These are phyloP conservation scores for Scenedesmus sp. DNA, from an alignment of 163 green algal species.

Conservation along the genomic window DNA sequence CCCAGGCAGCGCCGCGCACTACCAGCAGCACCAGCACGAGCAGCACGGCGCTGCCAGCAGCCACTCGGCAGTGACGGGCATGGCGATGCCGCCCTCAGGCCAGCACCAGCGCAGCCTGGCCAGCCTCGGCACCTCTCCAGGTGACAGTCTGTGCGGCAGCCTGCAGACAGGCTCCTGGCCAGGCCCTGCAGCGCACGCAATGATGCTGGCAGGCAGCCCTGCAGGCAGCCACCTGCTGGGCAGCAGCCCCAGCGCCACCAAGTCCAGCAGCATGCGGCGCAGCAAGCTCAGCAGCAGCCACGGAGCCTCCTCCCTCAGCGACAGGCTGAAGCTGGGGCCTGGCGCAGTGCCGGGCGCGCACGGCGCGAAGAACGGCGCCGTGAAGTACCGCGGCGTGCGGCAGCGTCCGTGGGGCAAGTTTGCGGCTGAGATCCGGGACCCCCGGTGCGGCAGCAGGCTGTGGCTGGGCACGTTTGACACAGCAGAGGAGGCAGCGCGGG, in stretches of 20 bases:
- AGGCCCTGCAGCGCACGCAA: not conserved
- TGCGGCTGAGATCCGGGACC: constrained; percentile 91
- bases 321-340: constrained; percentile 30
- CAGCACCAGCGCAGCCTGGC: constrained; percentile 18
- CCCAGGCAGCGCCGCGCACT: not conserved
- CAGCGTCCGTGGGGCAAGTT: constrained; percentile 89
- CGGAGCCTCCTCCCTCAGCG: constrained; percentile 10
- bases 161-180: constrained; percentile 45
- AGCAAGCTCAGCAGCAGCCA: constrained; percentile 49
- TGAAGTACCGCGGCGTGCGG: constrained; percentile 81
- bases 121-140: constrained; percentile 29
- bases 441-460: constrained; percentile 73
- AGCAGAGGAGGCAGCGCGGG: constrained; percentile 83
- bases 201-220: not conserved
- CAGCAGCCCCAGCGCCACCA: constrained; percentile 28
- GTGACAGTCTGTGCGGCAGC: constrained; percentile 28
- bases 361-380: constrained; percentile 46
- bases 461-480: constrained; percentile 96
- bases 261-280: not conserved
- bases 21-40: constrained; percentile 1
- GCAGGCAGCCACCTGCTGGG: constrained; percentile 8
- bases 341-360: constrained; percentile 13
- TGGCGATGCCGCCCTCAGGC: not conserved
- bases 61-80: constrained; percentile 21
- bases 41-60: constrained; percentile 14